phyloP scores from a whole-genome alignment of 73 alveolate species.

The Tetrahymena malaccensis region DNA sequence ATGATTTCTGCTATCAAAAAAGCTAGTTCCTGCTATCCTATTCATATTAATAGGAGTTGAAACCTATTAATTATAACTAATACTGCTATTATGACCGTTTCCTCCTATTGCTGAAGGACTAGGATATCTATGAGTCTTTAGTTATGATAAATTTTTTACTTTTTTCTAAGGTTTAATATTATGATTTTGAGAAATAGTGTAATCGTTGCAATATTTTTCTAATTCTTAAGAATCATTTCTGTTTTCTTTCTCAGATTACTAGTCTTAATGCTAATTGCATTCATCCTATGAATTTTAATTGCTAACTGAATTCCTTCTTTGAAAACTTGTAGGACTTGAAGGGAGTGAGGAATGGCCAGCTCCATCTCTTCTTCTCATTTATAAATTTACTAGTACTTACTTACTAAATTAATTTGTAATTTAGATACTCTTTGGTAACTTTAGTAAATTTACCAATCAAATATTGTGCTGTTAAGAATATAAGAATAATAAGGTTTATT shows the following conservation, averaged over 20 bases:
- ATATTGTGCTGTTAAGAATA: neutral
- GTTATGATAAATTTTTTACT: neutral
- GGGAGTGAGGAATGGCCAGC: neutral
- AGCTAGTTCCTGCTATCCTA: neutral
- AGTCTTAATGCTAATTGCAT: neutral
- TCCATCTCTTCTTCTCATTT: neutral
- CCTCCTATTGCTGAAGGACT: neutral
- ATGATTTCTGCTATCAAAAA: neutral
- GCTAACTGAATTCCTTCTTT: neutral
- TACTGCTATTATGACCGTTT: neutral
- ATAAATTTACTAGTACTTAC: neutral
- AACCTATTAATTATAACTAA: neutral
- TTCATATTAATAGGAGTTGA: neutral
- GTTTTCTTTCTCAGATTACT: neutral
- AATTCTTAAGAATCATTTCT: neutral
- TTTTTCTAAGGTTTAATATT: neutral
- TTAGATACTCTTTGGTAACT: neutral
- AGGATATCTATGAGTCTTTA: neutral
- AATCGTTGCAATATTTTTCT: neutral
- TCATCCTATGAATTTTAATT: neutral
- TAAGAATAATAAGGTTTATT: neutral
- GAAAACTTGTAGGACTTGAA: neutral
- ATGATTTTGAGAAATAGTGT: neutral
- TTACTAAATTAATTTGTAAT: neutral
- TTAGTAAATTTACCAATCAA: neutral